Conservation (phyloP, 1,284 basidiomycete species). For the Neotropicomus parvogracilis region DNA sequence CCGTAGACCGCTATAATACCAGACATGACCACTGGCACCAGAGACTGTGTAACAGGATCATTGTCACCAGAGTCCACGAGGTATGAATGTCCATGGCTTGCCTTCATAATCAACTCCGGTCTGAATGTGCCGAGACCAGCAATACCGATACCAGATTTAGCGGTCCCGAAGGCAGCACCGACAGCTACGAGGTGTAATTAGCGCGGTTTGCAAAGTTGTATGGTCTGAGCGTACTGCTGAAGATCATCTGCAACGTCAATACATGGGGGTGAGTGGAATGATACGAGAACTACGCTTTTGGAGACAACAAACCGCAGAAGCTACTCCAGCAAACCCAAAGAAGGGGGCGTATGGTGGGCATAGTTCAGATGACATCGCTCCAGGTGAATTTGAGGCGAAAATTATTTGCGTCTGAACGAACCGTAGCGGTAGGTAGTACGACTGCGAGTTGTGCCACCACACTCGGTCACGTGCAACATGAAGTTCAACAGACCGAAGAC, state of each 20-base stretch:
- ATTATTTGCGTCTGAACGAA: conserved; percentile 1
- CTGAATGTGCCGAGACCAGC: conserved; percentile 92
- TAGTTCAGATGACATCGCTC: conserved; percentile 45
- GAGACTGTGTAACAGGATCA: conserved; percentile 21
- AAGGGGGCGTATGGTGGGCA: conserved; percentile 84
- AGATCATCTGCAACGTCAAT: conserved; percentile 62
- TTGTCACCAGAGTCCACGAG: conserved; percentile 2
- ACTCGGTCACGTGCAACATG: not conserved
- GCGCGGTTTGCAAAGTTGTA: conserved; percentile 1
- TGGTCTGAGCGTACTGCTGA: conserved; percentile 65
- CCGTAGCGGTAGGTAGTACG: too few species aligned
- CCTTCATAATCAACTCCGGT: conserved; percentile 98
- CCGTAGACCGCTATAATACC: conserved; percentile 74
- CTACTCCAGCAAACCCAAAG: conserved; percentile 82
- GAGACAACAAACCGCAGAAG: conserved; percentile 64
- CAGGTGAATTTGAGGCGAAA: not conserved
- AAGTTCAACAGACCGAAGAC: too few species aligned
- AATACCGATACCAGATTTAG: conserved; percentile 97
- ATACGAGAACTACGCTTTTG: not conserved
- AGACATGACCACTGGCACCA: conserved; percentile 59
- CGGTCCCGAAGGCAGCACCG: conserved; percentile 95
- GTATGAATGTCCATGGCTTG: conserved; percentile 32
- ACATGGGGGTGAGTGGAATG: conserved; percentile 12
- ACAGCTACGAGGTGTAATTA: conserved; percentile 52
- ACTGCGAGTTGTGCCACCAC: too few species aligned